A percentile compares a stretch with the other conserved stretches of the same genome.
Evolutionary conservation across 1,139 yeast genomes (phyloP).

Genomic region (Kurtzmaniella natalensis): DNA sequence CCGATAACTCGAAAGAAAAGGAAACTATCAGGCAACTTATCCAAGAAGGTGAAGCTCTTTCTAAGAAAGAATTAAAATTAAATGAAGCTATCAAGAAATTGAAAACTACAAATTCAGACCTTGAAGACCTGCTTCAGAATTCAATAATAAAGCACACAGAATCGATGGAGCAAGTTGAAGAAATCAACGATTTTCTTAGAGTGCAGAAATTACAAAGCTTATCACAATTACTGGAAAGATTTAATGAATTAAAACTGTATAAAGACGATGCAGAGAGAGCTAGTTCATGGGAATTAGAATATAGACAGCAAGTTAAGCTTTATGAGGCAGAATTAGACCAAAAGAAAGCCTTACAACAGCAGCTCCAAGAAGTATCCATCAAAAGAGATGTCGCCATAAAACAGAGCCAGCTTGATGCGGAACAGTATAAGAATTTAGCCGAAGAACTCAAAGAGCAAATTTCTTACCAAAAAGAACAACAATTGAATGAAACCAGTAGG

Average conservation of each 20-base stretch:
- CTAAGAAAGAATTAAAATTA: slow-evolving; percentile 68
- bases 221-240: slow-evolving; percentile 21
- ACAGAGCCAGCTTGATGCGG: slow-evolving; percentile 32
- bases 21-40: slow-evolving; percentile 53
- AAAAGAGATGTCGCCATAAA: slow-evolving; percentile 38
- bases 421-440: slow-evolving; percentile 24
- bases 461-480: slow-evolving; percentile 30
- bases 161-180: slow-evolving; percentile 24
- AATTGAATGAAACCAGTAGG: slow-evolving; percentile 42
- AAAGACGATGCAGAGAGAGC: slow-evolving; percentile 14
- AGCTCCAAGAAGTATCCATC: slow-evolving; percentile 35
- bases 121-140: slow-evolving; percentile 35
- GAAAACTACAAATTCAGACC: slow-evolving; percentile 44
- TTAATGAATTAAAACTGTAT: slow-evolving; percentile 12
- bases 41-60: slow-evolving; percentile 76
- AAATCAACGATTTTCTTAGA: slow-evolving; percentile 30
- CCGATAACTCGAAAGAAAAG: slow-evolving; percentile 13
- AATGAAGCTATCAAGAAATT: slow-evolving; percentile 65
- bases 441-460: slow-evolving; percentile 25
- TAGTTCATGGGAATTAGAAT: slow-evolving; percentile 36
- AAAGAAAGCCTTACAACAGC: slow-evolving; percentile 24
- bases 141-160: slow-evolving; percentile 29
- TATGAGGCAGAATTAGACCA: slow-evolving; percentile 31
- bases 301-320: slow-evolving; percentile 29
- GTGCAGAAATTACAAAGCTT: slow-evolving; percentile 22